Evolutionary conservation across 129 eudicot genomes (phyloP).

Genomic region (Arctium lappa): DNA sequence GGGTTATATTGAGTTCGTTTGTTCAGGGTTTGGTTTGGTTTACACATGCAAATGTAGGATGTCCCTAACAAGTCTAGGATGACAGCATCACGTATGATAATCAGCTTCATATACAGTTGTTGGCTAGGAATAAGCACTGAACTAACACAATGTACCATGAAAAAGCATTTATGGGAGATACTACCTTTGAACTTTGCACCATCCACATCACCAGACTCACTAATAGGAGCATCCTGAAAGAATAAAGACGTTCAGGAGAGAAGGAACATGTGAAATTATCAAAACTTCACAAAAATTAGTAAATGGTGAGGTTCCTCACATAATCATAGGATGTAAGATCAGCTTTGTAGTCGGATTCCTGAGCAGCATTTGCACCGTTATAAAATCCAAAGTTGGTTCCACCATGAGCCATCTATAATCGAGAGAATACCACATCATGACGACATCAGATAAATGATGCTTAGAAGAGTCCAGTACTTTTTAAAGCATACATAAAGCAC

Average conservation of each 20-base stretch:
- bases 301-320: constrained; percentile 42
- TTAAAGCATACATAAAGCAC: constrained; percentile 77
- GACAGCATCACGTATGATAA: not conserved
- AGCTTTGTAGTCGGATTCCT: constrained; percentile 75
- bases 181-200: constrained; percentile 76
- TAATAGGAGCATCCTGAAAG: constrained; percentile 88
- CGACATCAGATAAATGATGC: constrained; percentile 1
- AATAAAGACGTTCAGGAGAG: constrained; percentile 20
- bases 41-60: not conserved
- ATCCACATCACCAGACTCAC: constrained; percentile 90
- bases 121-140: not conserved
- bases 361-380: constrained; percentile 79
- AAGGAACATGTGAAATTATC: not conserved
- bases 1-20: not conserved
- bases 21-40: not conserved
- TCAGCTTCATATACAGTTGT: not conserved
- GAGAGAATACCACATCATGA: constrained; percentile 13
- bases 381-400: constrained; percentile 97
- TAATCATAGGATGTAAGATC: constrained; percentile 99
- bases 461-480: not conserved
- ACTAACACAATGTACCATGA: not conserved
- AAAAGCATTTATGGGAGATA: not conserved
- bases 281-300: not conserved
- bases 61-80: not conserved
- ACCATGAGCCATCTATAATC: constrained; percentile 88